phyloP scores from a whole-genome alignment of 2,329 filamentous ascomycete genomes.

The Alternaria brassicicola region DNA sequence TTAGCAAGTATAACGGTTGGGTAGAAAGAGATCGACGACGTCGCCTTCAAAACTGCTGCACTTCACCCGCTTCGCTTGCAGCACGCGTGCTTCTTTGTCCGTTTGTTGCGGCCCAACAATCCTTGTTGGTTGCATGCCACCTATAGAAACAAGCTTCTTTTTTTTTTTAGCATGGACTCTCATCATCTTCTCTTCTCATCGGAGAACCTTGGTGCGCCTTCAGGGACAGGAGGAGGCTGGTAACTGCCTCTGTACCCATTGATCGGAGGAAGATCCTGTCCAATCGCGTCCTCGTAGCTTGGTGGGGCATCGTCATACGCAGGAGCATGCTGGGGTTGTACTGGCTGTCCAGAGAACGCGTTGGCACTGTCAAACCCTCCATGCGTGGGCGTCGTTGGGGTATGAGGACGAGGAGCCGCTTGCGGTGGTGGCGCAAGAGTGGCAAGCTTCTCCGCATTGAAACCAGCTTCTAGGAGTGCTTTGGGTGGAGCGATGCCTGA shows the following conservation, averaged over 20 bases:
- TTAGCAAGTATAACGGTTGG: conserved; percentile 26
- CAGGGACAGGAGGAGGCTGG: conserved; percentile 50
- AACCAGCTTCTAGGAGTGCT: conserved; percentile 73
- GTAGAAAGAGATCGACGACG: conserved; percentile 18
- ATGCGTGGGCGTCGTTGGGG: conserved; percentile 34
- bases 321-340: conserved; percentile 40
- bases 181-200: conserved; percentile 47
- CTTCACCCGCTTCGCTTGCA: conserved; percentile 9
- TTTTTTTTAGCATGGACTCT: neutral
- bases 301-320: conserved; percentile 80
- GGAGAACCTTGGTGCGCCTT: conserved; percentile 45
- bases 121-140: conserved; percentile 3
- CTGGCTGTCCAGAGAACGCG: conserved; percentile 30
- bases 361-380: conserved; percentile 25
- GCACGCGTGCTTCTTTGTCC: neutral
- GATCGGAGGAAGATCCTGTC: conserved; percentile 75
- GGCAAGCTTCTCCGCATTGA: conserved; percentile 33
- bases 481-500: conserved; percentile 85
- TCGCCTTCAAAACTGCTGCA: conserved; percentile 12
- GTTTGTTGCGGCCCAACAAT: conserved; percentile 7
- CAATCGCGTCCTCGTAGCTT: conserved; percentile 93
- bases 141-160: neutral
- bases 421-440: conserved; percentile 22
- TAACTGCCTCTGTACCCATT: conserved; percentile 74
- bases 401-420: conserved; percentile 27